Conservation (phyloP, 2,329 filamentous ascomycete species). For the Dothiorella sarmentorum region DNA sequence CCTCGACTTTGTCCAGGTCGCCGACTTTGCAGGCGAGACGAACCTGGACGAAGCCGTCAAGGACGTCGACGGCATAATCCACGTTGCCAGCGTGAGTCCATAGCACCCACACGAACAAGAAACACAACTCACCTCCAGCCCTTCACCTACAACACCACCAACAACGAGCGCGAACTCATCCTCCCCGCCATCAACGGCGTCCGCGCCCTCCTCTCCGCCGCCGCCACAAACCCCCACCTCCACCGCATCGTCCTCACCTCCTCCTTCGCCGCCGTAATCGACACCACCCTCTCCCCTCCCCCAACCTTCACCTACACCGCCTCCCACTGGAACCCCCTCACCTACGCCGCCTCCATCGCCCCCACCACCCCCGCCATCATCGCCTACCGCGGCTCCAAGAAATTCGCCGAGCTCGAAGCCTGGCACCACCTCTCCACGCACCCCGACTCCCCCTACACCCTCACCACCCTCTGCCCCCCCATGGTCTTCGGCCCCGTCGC, state of each 20-base stretch:
- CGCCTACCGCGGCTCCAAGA: slow-evolving; percentile 28
- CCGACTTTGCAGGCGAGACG: slow-evolving; percentile 41
- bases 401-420: slow-evolving; percentile 28
- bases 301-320: slow-evolving; percentile 24
- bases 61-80: slow-evolving; percentile 44
- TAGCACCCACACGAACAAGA: too few species aligned
- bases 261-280: slow-evolving; percentile 17
- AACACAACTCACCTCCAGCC: background rate
- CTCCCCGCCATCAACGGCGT: slow-evolving; percentile 48
- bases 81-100: slow-evolving; percentile 38
- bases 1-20: slow-evolving; percentile 44
- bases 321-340: slow-evolving; percentile 28
- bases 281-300: background rate
- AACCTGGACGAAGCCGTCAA: slow-evolving; percentile 40
- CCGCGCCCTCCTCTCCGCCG: slow-evolving; percentile 37
- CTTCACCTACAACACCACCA: background rate
- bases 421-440: slow-evolving; percentile 25
- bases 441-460: slow-evolving; percentile 23
- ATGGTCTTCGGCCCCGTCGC: slow-evolving; percentile 28
- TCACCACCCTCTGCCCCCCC: slow-evolving; percentile 28
- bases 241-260: slow-evolving; percentile 24
- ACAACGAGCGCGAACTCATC: slow-evolving; percentile 39
- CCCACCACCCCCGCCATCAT: slow-evolving; percentile 20
- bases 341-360: slow-evolving; percentile 24
- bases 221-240: slow-evolving; percentile 6